Base-by-base conservation (phyloP, 2,329 filamentous ascomycete genomes). In the Fusarium compactum region DNA sequence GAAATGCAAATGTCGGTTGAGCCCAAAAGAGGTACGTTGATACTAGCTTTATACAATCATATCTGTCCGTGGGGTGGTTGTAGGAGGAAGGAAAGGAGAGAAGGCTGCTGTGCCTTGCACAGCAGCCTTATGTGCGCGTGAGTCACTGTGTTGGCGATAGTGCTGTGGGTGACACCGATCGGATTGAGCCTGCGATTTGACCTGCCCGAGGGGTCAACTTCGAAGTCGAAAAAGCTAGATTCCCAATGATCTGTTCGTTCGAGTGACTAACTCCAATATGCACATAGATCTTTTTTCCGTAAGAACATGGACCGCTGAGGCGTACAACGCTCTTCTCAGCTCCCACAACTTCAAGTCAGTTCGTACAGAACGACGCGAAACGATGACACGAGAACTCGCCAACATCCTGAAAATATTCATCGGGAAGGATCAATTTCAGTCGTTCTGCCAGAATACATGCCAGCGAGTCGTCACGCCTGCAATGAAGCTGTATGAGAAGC, bases 261-360 rank as follows among this genome's bases (percentile, higher is more conserved):
- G n/a, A 18, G 14, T 10, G 4, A 16, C 22, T 58, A 20, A 65
- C 41, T 27, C 6, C 27, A 6, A 3, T 15, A 11, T 30, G 22
- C 14, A 51, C 12, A 8, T 25, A 81, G 80, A 82, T 62, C 74
- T 79, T 7, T 81, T 81, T 38, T 74, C 79, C 1, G 71, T 81
- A 7, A 71, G 80, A 27, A 79, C 76, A 8, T 82, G 80, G 80
- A 77, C 76, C 12, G 79, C 79, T 12, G 80, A 82, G 48, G 77
- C 79, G 6, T 78, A 79, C 57, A 80, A 78, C 46, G 78, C 80
- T 22, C 56, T 82, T 15, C 60, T 82, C 22, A 78, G 75, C 47
- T 73, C 76, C 7, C 75, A 75, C 8, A 67, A 74, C 9, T 81
- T 80, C 59, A 61, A 54, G 41, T n/a, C 38, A 3, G 62, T 74